A percentile compares a stretch with the other conserved stretches of the same genome.
Evolutionary conservation across 2,329 filamentous ascomycete species (phyloP).

Genomic region (Simplicillium sp.): DNA sequence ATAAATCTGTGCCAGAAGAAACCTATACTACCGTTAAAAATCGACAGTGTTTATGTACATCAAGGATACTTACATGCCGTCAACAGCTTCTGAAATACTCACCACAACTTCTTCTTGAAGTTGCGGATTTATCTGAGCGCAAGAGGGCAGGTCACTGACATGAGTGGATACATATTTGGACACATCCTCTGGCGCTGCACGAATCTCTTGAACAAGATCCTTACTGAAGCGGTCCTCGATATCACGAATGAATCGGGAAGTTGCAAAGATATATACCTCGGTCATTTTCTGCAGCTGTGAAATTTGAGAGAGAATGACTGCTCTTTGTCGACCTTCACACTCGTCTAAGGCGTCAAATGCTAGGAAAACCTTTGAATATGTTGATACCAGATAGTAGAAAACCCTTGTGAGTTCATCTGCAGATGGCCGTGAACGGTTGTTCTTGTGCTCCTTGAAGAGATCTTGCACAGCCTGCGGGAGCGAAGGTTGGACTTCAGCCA

Average conservation of each 20-base stretch:
- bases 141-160: conserved; percentile 1
- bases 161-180: conserved; percentile 3
- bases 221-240: conserved; percentile 6
- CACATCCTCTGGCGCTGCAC: conserved; percentile 9
- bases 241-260: conserved; percentile 11
- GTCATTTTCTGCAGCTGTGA: not conserved
- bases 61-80: not conserved
- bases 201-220: conserved; percentile 4
- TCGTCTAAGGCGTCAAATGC: conserved; percentile 17
- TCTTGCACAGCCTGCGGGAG: conserved; percentile 16
- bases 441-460: conserved; percentile 16
- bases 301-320: conserved; percentile 1
- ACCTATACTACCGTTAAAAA: not conserved
- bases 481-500: conserved; percentile 13
- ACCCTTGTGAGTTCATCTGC: not conserved
- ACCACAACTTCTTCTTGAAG: not conserved
- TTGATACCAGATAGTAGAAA: conserved; percentile 1
- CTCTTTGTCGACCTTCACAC: not conserved
- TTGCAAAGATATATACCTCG: conserved; percentile 11
- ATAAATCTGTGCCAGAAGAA: conserved; percentile 1
- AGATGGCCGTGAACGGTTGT: conserved; percentile 1
- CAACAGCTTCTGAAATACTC: not conserved
- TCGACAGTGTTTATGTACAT: not conserved
- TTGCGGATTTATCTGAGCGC: not conserved
- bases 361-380: conserved; percentile 7